These are phyloP conservation scores for Betula pendula DNA, from an alignment of 306 rosid species.

Conservation along the genomic window DNA sequence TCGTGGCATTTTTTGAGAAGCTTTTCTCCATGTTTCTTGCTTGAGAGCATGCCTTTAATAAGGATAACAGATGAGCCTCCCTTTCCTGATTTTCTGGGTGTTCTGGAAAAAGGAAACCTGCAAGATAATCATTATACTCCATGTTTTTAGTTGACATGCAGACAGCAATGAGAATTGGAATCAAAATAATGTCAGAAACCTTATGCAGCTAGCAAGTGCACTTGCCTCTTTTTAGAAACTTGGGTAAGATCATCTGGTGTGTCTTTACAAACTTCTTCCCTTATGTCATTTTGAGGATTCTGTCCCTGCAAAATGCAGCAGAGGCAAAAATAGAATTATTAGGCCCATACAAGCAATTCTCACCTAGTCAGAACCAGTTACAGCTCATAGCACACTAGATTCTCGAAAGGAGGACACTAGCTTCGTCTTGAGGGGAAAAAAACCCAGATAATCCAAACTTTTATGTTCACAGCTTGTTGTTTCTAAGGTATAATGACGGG, in stretches of 20 bases:
- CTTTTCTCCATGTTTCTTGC: slow-evolving; percentile 38
- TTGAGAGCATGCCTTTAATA: slow-evolving; percentile 36
- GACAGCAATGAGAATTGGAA: slow-evolving; percentile 5
- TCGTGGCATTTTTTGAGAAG: slow-evolving; percentile 30
- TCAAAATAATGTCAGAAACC: slow-evolving; percentile 16
- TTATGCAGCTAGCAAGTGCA: slow-evolving; percentile 21
- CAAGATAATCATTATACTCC: slow-evolving; percentile 27
- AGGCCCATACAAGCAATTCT: slow-evolving; percentile 22
- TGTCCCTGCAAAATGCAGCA: slow-evolving; percentile 46
- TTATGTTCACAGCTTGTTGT: slow-evolving; percentile 23
- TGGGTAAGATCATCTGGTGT: slow-evolving; percentile 25
- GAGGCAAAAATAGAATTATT: slow-evolving; percentile 17
- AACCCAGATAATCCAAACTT: slow-evolving; percentile 13
- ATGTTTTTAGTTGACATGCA: slow-evolving; percentile 11
- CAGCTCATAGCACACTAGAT: slow-evolving; percentile 7
- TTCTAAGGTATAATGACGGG: slow-evolving; percentile 6
- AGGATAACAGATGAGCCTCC: slow-evolving; percentile 44
- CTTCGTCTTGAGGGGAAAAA: neutral
- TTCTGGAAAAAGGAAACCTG: slow-evolving; percentile 43
- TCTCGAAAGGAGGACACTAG: slow-evolving; percentile 12
- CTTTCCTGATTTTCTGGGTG: slow-evolving; percentile 36
- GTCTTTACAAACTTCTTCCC: slow-evolving; percentile 40
- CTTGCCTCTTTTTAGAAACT: slow-evolving; percentile 50
- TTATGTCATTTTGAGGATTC: slow-evolving; percentile 27
- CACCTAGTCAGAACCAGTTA: neutral